A percentile compares a stretch with the other conserved stretches of the same genome.
Evolutionary conservation across 2,329 filamentous ascomycete genomes (phyloP).

Genomic region (Ciborinia camelliae): DNA sequence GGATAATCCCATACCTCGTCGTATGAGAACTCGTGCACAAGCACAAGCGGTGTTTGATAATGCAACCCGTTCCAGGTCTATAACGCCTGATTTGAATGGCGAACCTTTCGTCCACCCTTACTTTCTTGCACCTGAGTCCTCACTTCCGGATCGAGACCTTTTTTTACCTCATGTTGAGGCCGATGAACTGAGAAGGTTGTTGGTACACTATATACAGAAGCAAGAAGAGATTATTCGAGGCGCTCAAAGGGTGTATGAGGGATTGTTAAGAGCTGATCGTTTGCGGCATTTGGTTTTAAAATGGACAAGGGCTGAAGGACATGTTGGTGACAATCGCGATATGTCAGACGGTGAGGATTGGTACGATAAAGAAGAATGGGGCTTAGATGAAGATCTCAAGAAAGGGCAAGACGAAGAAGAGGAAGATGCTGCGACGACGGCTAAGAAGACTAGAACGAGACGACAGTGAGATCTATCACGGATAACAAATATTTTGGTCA

Average conservation of each 20-base stretch:
- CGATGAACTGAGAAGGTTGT: slow-evolving; percentile 70
- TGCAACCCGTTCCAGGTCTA: slow-evolving; percentile 37
- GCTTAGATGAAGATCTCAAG: slow-evolving; percentile 67
- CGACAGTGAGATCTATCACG: slow-evolving; percentile 32
- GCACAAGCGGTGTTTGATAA: slow-evolving; percentile 44
- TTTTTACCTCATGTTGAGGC: slow-evolving; percentile 71
- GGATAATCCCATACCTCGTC: slow-evolving; percentile 45
- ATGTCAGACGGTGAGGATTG: slow-evolving; percentile 88
- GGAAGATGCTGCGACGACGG: slow-evolving; percentile 56
- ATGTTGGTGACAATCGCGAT: slow-evolving; percentile 59
- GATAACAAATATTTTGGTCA: not conserved
- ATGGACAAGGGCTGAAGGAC: slow-evolving; percentile 76
- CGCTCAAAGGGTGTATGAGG: slow-evolving; percentile 63
- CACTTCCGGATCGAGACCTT: slow-evolving; percentile 64
- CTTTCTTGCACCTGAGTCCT: slow-evolving; percentile 62
- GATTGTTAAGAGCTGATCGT: slow-evolving; percentile 69
- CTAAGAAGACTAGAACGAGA: slow-evolving; percentile 49
- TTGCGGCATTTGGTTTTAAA: slow-evolving; percentile 67
- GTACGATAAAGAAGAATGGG: slow-evolving; percentile 82
- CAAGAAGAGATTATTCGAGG: slow-evolving; percentile 79
- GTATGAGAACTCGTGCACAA: slow-evolving; percentile 54
- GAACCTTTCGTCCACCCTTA: slow-evolving; percentile 68
- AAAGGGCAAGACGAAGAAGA: slow-evolving; percentile 83
- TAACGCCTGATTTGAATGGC: slow-evolving; percentile 45
- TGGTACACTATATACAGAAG: slow-evolving; percentile 78